These are phyloP conservation scores for Phaffia australis DNA, from an alignment of 768 basidiomycete species.

Conservation along the genomic window DNA sequence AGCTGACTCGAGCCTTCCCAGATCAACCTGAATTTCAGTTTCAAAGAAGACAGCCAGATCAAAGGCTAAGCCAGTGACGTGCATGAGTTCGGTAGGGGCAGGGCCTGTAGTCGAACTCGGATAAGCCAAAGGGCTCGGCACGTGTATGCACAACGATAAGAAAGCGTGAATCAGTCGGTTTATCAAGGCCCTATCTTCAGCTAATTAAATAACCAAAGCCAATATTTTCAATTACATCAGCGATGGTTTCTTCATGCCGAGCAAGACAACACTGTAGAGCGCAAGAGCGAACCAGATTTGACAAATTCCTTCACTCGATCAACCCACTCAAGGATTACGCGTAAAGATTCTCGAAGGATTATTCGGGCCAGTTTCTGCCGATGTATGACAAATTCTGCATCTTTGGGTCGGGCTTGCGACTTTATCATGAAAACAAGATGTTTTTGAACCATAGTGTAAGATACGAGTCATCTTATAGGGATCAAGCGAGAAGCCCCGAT, in stretches of 20 bases:
- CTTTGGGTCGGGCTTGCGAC: neutral
- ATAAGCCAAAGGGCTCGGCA: neutral
- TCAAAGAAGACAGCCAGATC: neutral
- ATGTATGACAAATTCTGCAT: neutral
- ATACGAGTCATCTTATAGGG: too few relatives aligned
- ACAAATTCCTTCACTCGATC: neutral
- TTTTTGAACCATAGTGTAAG: too few relatives aligned
- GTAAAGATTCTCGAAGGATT: neutral
- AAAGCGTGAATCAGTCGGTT: neutral
- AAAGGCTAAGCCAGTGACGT: neutral
- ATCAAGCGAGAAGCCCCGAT: too few relatives aligned
- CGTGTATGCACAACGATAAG: neutral
- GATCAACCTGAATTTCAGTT: neutral
- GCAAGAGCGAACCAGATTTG: neutral
- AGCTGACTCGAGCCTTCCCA: slow-evolving; percentile 1
- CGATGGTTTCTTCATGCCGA: too few relatives aligned
- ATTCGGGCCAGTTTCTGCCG: neutral
- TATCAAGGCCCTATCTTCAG: neutral
- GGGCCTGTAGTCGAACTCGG: neutral
- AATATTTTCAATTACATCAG: neutral
- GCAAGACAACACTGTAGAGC: neutral
- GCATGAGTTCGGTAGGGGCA: neutral
- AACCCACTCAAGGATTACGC: slow-evolving; percentile 8
- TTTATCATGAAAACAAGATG: neutral
- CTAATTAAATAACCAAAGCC: neutral